Evolutionary conservation across 1,284 basidiomycete species (phyloP).

Genomic region (Trametes polyzona): DNA sequence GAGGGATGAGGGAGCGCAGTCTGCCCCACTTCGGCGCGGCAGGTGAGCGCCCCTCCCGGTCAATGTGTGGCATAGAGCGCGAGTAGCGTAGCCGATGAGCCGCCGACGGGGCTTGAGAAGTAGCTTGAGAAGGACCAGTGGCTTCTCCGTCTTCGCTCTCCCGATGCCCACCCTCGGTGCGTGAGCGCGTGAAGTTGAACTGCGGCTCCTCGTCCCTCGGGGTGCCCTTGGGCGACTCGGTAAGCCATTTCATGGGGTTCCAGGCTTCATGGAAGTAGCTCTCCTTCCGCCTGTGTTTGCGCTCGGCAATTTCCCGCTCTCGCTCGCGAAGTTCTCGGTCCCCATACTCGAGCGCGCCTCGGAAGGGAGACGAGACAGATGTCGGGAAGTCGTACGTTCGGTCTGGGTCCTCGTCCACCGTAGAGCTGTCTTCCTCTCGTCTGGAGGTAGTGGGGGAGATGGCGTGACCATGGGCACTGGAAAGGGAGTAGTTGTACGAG

Average conservation of each 20-base stretch:
- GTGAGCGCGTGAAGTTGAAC: conserved; percentile 7
- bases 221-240: conserved; percentile 46
- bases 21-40: conserved; percentile 56
- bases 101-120: conserved; percentile 9
- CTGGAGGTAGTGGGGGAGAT: conserved; percentile 36
- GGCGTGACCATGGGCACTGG: conserved; percentile 41
- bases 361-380: conserved; percentile 48
- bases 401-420: conserved; percentile 35
- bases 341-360: conserved; percentile 61
- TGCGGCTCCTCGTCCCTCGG: conserved; percentile 41
- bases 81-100: conserved; percentile 35
- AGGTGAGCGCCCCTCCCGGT: conserved; percentile 22
- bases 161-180: conserved; percentile 9
- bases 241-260: conserved; percentile 60
- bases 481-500: conserved; percentile 62
- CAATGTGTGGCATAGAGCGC: conserved; percentile 50
- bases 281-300: conserved; percentile 59
- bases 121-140: conserved; percentile 7
- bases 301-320: conserved; percentile 49
- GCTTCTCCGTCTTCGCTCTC: conserved; percentile 9
- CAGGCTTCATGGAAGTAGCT: conserved; percentile 53
- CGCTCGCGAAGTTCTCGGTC: conserved; percentile 42
- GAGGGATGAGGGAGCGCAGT: conserved; percentile 67
- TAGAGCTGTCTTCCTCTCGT: conserved; percentile 24
- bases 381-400: conserved; percentile 34